Base-by-base conservation (phyloP, 1,284 basidiomycete genomes). In the Dichomitus squalens region DNA sequence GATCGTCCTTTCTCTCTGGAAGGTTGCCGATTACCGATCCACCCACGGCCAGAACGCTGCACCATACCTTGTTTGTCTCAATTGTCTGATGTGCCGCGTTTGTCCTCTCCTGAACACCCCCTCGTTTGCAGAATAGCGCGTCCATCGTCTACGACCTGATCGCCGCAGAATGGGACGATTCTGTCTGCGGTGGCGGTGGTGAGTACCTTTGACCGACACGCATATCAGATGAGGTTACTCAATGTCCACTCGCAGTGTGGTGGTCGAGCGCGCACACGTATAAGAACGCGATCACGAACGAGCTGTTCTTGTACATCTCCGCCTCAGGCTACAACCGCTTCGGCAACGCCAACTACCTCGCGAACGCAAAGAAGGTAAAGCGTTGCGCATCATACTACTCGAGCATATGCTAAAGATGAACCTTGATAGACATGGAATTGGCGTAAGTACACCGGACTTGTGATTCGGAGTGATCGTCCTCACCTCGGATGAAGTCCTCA, bases 261-360 rank as follows among this genome's bases (percentile, higher is more conserved):
- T 84, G 83, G 83, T 78, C 76, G 12, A 75, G 74, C 7, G 80
- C 72, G 20, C 78, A 79, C 62, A 78, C 73, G 0, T 84, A 84
- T 72, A 84, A 84, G 70, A 83, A 84, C 56, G 80, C 82, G 6
- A 78, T 84, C 55, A 84, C 83, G 20, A 84, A 84, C 60, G 75
- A 83, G 55, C 72, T 84, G 8, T 84, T 81, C 70, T 71, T 84
- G 20, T 69, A 77, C 39, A 73, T 76, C 11, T 84, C 82, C 1
- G 81, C 81, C 4, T 58, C 69, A 36, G 80, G 77, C 11, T 82
- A 78, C 65, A 60, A 77, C 41, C 71, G 79, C 51, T 75, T 68
- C 38, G 53, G 67, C 0, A 72, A 75, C 25, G 62, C 70, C 25
- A 68, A 69, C 0, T 80, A 79, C 62, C 73, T 83, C 25, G 68